Conservation (phyloP, 768 basidiomycete genomes). For the Pleurotus eryngii region DNA sequence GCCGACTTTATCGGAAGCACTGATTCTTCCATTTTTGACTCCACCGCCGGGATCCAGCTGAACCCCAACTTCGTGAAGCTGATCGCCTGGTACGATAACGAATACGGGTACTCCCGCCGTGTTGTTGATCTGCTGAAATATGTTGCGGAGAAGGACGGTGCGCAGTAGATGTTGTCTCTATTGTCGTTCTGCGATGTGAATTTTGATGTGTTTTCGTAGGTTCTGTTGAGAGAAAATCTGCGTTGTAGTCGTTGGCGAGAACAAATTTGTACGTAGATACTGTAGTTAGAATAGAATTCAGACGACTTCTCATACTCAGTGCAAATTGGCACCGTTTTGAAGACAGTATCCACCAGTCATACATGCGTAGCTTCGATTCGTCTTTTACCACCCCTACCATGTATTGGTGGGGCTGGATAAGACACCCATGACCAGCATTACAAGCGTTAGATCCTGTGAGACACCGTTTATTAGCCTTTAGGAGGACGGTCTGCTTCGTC, state of each 20-base stretch:
- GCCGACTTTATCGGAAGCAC: constrained; percentile 85
- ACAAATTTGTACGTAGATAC: too few relatives aligned
- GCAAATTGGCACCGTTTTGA: too few relatives aligned
- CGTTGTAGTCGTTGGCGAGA: background rate
- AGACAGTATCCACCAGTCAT: too few relatives aligned
- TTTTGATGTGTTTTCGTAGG: background rate
- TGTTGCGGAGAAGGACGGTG: constrained; percentile 71
- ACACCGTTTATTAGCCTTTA: too few relatives aligned
- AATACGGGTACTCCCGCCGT: constrained; percentile 94
- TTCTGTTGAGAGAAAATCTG: background rate
- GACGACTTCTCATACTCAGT: too few relatives aligned
- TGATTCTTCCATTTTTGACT: constrained; percentile 91
- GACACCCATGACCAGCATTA: too few relatives aligned
- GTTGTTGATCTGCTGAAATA: constrained; percentile 86
- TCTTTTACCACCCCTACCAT: too few relatives aligned
- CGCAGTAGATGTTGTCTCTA: constrained; percentile 7
- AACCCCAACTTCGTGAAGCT: constrained; percentile 95
- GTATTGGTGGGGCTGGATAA: too few relatives aligned
- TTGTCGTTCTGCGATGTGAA: background rate
- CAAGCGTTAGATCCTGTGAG: too few relatives aligned
- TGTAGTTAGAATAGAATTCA: too few relatives aligned
- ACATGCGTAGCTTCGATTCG: too few relatives aligned
- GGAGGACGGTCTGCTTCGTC: too few relatives aligned
- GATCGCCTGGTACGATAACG: constrained; percentile 94
- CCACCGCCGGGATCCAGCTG: constrained; percentile 87